Percentiles rank a stretch among this genome's conserved stretches.
Evolutionary conservation across 441 rosid species (phyloP).

Genomic region (Arabidopsis lyrata): DNA sequence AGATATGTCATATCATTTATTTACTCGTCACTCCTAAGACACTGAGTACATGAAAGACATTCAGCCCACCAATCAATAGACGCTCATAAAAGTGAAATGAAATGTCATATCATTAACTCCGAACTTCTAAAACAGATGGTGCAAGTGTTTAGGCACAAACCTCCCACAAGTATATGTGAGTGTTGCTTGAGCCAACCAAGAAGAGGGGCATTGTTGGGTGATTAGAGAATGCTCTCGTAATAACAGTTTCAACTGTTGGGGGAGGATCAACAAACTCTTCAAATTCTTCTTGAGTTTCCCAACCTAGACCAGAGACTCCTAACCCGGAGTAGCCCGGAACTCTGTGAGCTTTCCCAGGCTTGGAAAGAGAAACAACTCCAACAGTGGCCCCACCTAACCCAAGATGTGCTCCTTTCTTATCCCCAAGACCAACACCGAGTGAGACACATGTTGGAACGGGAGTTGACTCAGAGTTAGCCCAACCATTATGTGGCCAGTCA

Average conservation of each 20-base stretch:
- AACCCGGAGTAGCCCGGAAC: constrained; percentile 74
- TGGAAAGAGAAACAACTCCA: constrained; percentile 60
- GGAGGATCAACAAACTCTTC: constrained; percentile 82
- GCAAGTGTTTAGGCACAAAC: constrained; percentile 54
- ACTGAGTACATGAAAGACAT: not conserved
- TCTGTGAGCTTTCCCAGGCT: constrained; percentile 68
- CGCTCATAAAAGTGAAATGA: not conserved
- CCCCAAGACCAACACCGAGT: constrained; percentile 81
- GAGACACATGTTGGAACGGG: constrained; percentile 82
- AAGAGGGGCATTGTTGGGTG: constrained; percentile 95
- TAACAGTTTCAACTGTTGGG: constrained; percentile 72
- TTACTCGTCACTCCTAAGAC: constrained; percentile 5
- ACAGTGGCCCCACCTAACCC: constrained; percentile 85
- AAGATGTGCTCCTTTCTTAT: constrained; percentile 78
- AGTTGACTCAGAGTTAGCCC: constrained; percentile 88
- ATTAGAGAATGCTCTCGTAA: constrained; percentile 84
- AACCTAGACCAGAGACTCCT: constrained; percentile 80
- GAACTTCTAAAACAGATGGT: constrained; percentile 3
- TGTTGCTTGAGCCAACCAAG: constrained; percentile 94
- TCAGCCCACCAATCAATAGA: not conserved
- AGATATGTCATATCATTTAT: constrained; percentile 7
- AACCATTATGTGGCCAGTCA: constrained; percentile 93
- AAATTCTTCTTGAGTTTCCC: constrained; percentile 81
- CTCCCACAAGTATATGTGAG: constrained; percentile 96
- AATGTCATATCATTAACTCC: not conserved